phyloP scores from a whole-genome alignment of 2,329 filamentous ascomycete genomes.

The Diaporthe ilicicola region DNA sequence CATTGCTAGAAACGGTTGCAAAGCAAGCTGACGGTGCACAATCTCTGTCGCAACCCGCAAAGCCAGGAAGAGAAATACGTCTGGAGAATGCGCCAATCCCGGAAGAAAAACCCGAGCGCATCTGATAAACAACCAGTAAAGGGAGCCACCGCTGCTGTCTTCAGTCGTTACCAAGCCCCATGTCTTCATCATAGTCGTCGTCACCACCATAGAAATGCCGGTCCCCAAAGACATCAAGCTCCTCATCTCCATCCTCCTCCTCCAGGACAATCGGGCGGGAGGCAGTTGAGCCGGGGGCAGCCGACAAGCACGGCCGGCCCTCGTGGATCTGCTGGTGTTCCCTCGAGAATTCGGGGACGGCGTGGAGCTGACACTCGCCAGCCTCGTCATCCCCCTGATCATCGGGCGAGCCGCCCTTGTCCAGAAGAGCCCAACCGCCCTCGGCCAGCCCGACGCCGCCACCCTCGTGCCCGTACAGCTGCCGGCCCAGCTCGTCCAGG shows the following conservation, averaged over 20 bases:
- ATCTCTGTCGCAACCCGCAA: no score
- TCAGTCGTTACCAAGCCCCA: not conserved
- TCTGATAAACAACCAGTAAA: not conserved
- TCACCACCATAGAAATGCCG: not conserved
- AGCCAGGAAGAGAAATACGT: no score
- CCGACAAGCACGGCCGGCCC: not conserved
- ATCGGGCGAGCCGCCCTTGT: not conserved
- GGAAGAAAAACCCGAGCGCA: not conserved
- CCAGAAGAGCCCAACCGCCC: no score
- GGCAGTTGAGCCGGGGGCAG: not conserved
- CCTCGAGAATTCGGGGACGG: not conserved
- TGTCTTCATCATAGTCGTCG: constrained; percentile 7
- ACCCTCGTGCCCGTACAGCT: not conserved
- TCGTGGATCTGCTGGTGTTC: constrained; percentile 6
- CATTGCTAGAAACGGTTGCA: not conserved
- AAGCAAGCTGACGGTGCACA: not conserved
- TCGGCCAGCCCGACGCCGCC: not conserved
- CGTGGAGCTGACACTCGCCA: not conserved
- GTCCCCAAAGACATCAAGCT: constrained; percentile 13
- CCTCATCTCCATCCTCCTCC: not conserved
- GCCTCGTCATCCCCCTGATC: not conserved
- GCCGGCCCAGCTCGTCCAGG: constrained; percentile 14
- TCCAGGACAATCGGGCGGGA: constrained; percentile 8
- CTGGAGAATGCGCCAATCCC: not conserved
- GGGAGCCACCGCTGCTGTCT: no score